Percentiles rank a stretch among this genome's conserved stretches.
phyloP scores from a whole-genome alignment of 345 rosid species.

The Aurinia saxatilis region DNA sequence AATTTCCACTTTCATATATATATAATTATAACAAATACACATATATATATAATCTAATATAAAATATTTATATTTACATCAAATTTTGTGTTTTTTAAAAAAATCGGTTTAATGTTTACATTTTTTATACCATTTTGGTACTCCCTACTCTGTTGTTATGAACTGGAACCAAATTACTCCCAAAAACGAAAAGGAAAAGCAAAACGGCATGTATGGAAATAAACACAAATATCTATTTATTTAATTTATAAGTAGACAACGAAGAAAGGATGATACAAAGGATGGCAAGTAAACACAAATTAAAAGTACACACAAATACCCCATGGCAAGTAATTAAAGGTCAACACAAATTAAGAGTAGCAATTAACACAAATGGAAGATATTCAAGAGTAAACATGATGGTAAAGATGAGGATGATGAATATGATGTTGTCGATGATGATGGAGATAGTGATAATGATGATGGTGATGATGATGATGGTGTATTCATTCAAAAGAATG shows the following conservation, averaged over 20 bases:
- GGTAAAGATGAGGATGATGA: background rate
- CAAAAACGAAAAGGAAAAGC: background rate
- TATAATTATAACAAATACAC: no score
- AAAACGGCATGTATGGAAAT: background rate
- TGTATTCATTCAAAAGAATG: constrained; percentile 50
- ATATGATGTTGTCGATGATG: no score
- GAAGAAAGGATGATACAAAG: constrained; percentile 22
- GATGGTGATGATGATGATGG: background rate
- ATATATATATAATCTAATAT: no score
- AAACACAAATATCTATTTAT: background rate
- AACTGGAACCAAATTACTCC: background rate
- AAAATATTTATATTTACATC: no score
- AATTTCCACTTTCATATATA: no score
- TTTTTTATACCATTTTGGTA: no score
- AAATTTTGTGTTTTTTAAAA: no score
- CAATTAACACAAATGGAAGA: background rate
- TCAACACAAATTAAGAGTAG: background rate
- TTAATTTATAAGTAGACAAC: constrained; percentile 4
- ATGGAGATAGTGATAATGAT: no score
- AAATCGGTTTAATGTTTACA: no score
- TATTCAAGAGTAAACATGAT: background rate
- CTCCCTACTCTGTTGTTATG: background rate
- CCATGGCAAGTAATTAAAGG: constrained; percentile 29
- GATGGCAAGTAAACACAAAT: no score
- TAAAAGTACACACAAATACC: no score